phyloP scores from a whole-genome alignment of 805 yeast genomes.

The Kluyveromyces siamensis region DNA sequence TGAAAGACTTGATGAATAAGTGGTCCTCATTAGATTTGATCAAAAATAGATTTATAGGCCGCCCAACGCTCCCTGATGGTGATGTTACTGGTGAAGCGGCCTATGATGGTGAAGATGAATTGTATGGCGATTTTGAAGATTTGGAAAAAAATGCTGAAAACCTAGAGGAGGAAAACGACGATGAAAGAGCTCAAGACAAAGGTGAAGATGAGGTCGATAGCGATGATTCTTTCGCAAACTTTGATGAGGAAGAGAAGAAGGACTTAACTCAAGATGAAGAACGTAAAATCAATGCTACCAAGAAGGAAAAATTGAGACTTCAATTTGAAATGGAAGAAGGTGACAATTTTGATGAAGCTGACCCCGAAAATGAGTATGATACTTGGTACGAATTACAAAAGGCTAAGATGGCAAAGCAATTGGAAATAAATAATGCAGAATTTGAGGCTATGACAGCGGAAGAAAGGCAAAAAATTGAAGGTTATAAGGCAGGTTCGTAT shows the following conservation, averaged over 20 bases:
- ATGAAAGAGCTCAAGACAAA: conserved; percentile 7
- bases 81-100: conserved; percentile 26
- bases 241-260: conserved; percentile 32
- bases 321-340: conserved; percentile 73
- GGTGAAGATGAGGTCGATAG: conserved; percentile 24
- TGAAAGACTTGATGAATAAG: conserved; percentile 23
- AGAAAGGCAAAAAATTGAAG: conserved; percentile 79
- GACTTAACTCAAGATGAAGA: conserved; percentile 58
- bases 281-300: conserved; percentile 74
- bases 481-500: conserved; percentile 87
- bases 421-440: conserved; percentile 84
- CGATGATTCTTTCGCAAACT: conserved; percentile 32
- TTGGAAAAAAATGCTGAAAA: conserved; percentile 30
- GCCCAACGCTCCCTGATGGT: conserved; percentile 18
- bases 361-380: conserved; percentile 78
- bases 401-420: conserved; percentile 92
- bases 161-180: conserved; percentile 12
- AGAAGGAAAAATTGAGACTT: conserved; percentile 77
- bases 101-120: conserved; percentile 39
- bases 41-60: conserved; percentile 26
- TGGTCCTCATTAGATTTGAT: conserved; percentile 23
- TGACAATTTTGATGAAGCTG: conserved; percentile 66
- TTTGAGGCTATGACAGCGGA: conserved; percentile 62
- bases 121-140: conserved; percentile 51
- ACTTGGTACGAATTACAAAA: conserved; percentile 98